Conservation (phyloP, 495 filamentous ascomycete genomes). For the Penicillium chermesinum region DNA sequence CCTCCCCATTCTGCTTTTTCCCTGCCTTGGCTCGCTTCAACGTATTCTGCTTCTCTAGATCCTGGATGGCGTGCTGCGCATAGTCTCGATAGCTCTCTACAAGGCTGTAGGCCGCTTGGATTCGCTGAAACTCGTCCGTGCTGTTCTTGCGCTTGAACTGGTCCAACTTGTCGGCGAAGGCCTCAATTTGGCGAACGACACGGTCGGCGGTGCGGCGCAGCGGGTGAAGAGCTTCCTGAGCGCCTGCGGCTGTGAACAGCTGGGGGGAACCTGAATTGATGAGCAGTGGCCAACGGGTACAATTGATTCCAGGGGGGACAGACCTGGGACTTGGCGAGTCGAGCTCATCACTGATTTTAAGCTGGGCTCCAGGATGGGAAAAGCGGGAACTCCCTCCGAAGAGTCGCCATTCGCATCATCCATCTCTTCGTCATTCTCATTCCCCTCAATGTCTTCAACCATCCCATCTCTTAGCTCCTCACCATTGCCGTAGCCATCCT, state of each 20-base stretch:
- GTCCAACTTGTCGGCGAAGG: slow-evolving; percentile 62
- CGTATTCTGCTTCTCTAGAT: slow-evolving; percentile 34
- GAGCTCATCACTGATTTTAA: slow-evolving; percentile 13
- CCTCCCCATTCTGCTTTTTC: slow-evolving; percentile 25
- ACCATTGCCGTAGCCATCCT: background rate
- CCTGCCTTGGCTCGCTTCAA: slow-evolving; percentile 32
- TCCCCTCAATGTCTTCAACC: slow-evolving; percentile 17
- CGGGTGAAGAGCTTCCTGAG: slow-evolving; percentile 49
- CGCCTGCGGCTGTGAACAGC: slow-evolving; percentile 46
- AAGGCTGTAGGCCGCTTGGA: slow-evolving; percentile 41
- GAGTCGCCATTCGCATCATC: slow-evolving; percentile 19
- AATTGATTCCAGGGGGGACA: background rate
- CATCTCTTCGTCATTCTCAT: slow-evolving; percentile 25
- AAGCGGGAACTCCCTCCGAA: slow-evolving; percentile 16
- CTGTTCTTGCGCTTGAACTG: slow-evolving; percentile 45
- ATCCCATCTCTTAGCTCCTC: slow-evolving; percentile 14
- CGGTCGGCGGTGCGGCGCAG: slow-evolving; percentile 55
- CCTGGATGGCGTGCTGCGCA: slow-evolving; percentile 37
- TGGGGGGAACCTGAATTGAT: slow-evolving; percentile 28
- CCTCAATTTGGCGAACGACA: slow-evolving; percentile 58
- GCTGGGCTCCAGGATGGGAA: slow-evolving; percentile 15
- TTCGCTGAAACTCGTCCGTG: slow-evolving; percentile 30
- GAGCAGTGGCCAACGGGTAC: background rate
- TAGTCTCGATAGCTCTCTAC: slow-evolving; percentile 40
- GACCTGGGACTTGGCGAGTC: slow-evolving; percentile 13